Percentiles rank a stretch among this genome's conserved stretches.
Conservation (phyloP, 202 grass and related monocot genomes). For the Schoenoplectus tabernaemontani region DNA sequence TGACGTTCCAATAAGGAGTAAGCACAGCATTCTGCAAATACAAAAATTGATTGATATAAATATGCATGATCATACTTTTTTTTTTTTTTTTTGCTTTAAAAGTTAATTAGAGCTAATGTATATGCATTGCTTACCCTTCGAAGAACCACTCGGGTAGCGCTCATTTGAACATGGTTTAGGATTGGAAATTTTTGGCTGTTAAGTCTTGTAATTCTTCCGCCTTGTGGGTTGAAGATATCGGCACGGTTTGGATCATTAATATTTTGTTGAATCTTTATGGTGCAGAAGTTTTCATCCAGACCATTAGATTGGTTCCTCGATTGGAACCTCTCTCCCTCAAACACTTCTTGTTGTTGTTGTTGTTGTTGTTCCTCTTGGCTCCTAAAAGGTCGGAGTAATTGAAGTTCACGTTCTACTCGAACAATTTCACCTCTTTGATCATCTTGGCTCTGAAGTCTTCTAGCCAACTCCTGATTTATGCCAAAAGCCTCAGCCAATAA, state of each 20-base stretch:
- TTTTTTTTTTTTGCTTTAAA: neutral
- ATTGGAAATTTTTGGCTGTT: neutral
- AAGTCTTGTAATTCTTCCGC: neutral
- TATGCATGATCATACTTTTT: neutral
- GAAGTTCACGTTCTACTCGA: neutral
- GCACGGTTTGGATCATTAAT: constrained; percentile 12
- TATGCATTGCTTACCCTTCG: neutral
- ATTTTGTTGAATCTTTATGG: neutral
- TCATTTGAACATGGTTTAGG: neutral
- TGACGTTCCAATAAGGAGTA: neutral
- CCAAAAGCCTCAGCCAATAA: neutral
- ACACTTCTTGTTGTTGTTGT: neutral
- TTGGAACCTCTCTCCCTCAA: neutral
- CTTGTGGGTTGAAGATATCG: neutral
- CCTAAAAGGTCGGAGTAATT: neutral
- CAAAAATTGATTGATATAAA: neutral
- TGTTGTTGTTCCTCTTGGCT: neutral
- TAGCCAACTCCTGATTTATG: neutral
- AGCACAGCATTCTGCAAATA: neutral
- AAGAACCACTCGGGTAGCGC: neutral
- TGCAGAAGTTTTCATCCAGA: neutral
- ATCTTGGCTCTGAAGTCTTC: neutral
- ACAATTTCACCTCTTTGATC: neutral
- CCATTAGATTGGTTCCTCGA: neutral
- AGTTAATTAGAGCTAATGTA: neutral